Evolutionary conservation across 2,329 filamentous ascomycete genomes (phyloP).

Genomic region (Epichloe gansuensis): DNA sequence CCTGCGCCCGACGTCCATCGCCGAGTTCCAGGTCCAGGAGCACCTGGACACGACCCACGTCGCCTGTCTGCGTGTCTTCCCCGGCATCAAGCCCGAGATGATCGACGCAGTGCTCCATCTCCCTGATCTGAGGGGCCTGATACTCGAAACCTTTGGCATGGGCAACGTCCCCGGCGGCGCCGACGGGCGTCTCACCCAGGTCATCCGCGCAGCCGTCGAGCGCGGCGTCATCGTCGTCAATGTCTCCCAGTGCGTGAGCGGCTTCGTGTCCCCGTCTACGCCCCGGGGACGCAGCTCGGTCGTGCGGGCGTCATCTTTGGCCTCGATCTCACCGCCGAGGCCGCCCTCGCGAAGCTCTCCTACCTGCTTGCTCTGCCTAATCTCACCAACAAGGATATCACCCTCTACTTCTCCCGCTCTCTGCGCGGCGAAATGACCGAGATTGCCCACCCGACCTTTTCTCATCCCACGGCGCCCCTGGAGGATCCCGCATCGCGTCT

Average conservation of each 20-base stretch:
- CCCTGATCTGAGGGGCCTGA: conserved; percentile 65
- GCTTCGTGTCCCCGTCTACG: conserved; percentile 68
- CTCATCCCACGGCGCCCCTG: conserved; percentile 52
- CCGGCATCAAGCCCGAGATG: conserved; percentile 89
- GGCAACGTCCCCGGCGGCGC: conserved; percentile 79
- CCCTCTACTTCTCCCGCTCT: conserved; percentile 58
- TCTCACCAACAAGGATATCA: conserved; percentile 53
- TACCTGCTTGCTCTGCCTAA: conserved; percentile 64
- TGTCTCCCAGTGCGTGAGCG: conserved; percentile 76
- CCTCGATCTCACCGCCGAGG: conserved; percentile 80
- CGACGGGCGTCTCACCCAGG: conserved; percentile 66
- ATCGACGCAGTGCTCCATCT: conserved; percentile 70
- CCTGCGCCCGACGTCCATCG: conserved; percentile 59
- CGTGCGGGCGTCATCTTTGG: conserved; percentile 81
- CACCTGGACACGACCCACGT: conserved; percentile 80
- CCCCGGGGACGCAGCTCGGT: conserved; percentile 64
- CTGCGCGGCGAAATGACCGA: conserved; percentile 81
- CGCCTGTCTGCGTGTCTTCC: conserved; percentile 80
- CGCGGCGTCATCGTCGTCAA: conserved; percentile 81
- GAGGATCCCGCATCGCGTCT: conserved; percentile 31
- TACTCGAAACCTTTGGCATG: conserved; percentile 87
- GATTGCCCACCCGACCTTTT: conserved; percentile 58
- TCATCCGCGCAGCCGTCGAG: conserved; percentile 64
- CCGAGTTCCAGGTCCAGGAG: conserved; percentile 61
- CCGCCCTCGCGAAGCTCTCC: conserved; percentile 79